A percentile compares a stretch with the other conserved stretches of the same genome.
These are phyloP conservation scores for Collariella sp. DNA, from an alignment of 495 filamentous ascomycete genomes.

Conservation along the genomic window DNA sequence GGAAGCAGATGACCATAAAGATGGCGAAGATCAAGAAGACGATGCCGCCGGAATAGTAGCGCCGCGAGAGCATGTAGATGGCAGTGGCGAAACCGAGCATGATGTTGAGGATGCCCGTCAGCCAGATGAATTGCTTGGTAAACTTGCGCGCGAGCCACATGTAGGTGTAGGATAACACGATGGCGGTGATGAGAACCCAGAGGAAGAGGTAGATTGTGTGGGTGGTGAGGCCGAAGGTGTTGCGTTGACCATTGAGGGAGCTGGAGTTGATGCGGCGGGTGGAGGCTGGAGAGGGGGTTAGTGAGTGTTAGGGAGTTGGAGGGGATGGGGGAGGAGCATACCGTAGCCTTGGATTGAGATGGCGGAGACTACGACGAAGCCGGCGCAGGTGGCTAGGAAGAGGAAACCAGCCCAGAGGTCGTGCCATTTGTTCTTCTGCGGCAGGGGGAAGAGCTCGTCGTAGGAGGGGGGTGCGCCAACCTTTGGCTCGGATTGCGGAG, in stretches of 20 bases:
- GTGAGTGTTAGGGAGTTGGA: not conserved
- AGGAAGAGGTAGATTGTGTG: constrained; percentile 80
- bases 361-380: constrained; percentile 70
- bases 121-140: constrained; percentile 87
- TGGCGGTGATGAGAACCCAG: constrained; percentile 63
- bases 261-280: constrained; percentile 60
- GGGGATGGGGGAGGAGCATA: constrained; percentile 2
- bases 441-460: constrained; percentile 67
- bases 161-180: constrained; percentile 67
- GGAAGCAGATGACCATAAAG: constrained; percentile 45
- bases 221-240: constrained; percentile 61
- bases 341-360: constrained; percentile 71
- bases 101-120: constrained; percentile 81
- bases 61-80: constrained; percentile 60
- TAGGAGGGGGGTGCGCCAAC: constrained; percentile 49
- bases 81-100: constrained; percentile 54
- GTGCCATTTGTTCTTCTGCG: constrained; percentile 72
- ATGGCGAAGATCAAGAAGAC: constrained; percentile 71
- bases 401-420: constrained; percentile 81
- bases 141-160: constrained; percentile 69
- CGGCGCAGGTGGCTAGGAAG: constrained; percentile 65
- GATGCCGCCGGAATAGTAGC: constrained; percentile 74
- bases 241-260: constrained; percentile 64
- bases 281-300: constrained; percentile 22
- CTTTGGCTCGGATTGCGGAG: constrained; percentile 12